phyloP scores from a whole-genome alignment of 2,329 filamentous ascomycete genomes.

The Helotiales sp. region DNA sequence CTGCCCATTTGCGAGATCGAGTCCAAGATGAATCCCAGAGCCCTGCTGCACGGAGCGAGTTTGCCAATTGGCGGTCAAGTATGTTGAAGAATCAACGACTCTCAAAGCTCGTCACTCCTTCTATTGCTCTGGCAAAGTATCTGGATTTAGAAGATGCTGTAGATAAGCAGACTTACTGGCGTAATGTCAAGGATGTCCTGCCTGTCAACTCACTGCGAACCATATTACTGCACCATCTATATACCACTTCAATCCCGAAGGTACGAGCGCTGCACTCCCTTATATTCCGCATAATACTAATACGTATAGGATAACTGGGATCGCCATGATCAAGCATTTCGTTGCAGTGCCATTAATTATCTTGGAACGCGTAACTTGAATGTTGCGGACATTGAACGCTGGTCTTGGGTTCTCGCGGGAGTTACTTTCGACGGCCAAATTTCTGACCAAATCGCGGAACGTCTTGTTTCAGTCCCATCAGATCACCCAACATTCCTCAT shows the following conservation, averaged over 20 bases:
- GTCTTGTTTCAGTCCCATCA: conserved; percentile 29
- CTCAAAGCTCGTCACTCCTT: not conserved
- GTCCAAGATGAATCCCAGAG: not conserved
- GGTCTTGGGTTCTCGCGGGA: conserved; percentile 39
- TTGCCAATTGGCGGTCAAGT: not conserved
- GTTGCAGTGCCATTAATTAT: not conserved
- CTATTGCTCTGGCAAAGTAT: conserved; percentile 26
- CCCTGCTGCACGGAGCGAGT: not conserved
- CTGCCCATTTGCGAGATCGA: not conserved
- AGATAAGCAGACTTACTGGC: conserved; percentile 24
- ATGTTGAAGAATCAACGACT: not conserved
- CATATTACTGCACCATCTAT: conserved; percentile 28
- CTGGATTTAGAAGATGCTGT: conserved; percentile 23
- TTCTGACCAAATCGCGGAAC: conserved; percentile 30
- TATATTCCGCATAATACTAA: not conserved
- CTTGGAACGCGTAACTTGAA: conserved; percentile 28
- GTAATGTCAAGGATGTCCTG: conserved; percentile 3
- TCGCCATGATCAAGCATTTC: conserved; percentile 5
- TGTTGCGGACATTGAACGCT: conserved; percentile 36
- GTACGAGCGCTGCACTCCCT: not conserved
- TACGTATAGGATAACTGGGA: conserved; percentile 7
- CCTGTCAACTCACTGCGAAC: conserved; percentile 20
- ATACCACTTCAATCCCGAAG: conserved; percentile 15
- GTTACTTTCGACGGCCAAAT: conserved; percentile 14
- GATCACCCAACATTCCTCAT: conserved; percentile 37